phyloP scores from a whole-genome alignment of 306 rosid genomes.

The Malus sylvestris region DNA sequence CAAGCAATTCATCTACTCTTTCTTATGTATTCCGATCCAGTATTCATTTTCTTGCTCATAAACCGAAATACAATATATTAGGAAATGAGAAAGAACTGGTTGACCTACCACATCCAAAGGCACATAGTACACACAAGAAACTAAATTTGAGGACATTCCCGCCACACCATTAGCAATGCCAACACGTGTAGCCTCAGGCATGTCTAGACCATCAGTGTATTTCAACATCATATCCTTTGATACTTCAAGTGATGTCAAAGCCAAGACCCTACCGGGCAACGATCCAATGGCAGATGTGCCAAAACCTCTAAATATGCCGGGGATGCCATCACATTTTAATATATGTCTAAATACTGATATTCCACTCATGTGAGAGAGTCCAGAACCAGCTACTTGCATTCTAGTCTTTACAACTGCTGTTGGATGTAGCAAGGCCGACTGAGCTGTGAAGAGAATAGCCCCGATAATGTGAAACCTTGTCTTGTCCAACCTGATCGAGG shows the following conservation, averaged over 20 bases:
- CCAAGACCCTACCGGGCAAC: conserved; percentile 71
- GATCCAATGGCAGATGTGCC: conserved; percentile 84
- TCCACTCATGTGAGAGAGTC: conserved; percentile 46
- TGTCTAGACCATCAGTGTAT: conserved; percentile 36
- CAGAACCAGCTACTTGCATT: conserved; percentile 65
- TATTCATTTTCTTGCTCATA: not conserved
- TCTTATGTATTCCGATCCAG: not conserved
- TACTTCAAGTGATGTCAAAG: conserved; percentile 71
- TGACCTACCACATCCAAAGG: conserved; percentile 76
- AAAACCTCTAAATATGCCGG: conserved; percentile 71
- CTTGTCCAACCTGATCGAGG: conserved; percentile 61
- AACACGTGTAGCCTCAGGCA: conserved; percentile 59
- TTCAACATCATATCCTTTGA: conserved; percentile 61
- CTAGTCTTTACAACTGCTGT: conserved; percentile 75
- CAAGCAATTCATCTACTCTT: not conserved
- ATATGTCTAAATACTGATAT: conserved; percentile 45
- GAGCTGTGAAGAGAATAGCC: conserved; percentile 66
- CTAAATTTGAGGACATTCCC: conserved; percentile 66
- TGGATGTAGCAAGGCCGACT: conserved; percentile 71
- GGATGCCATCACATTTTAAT: conserved; percentile 53
- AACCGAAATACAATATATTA: not conserved
- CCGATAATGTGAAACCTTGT: conserved; percentile 70
- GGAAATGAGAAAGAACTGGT: not conserved
- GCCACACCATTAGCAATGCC: conserved; percentile 72
- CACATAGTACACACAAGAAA: conserved; percentile 67